Evolutionary conservation across 495 filamentous ascomycete genomes (phyloP), one percentile per base, ranked within the genome.

Genomic region (Aspergillus coremiiformis): DNA sequence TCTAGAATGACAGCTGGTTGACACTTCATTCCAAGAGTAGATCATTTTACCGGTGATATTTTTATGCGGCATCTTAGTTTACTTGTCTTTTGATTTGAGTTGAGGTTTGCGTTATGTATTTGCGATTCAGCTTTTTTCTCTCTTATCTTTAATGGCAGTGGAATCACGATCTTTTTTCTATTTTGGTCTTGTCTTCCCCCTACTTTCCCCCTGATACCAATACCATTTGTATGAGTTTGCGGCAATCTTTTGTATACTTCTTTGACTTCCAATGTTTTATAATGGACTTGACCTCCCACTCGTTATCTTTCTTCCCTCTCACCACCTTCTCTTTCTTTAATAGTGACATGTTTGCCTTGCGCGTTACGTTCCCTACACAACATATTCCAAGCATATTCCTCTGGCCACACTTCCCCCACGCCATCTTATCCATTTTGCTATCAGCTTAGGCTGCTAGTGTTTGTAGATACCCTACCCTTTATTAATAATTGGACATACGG

Each of bases 171-270:
- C 39, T 46, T 27, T 55, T 59, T 43, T 45, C 17, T 24, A 29
- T 39, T 39, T 17, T 51, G 15, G 20, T 30, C 29, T 50, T 5
- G 35, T 27, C n/a, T 29, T 30, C 35, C 39, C 39, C 26, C n/a
- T n/a, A n/a, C n/a, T n/a, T n/a, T n/a, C n/a, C 22, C 27, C 33
- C 49, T 51, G 53, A 55, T 55, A 55, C 53, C 53, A 55, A 39
- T 55, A 47, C 51, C 30, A 35, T 44, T 33, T 23, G 27, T 23
- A 44, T 47, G 32, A 37, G 22, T 41, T 44, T 47, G 42, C 42
- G 30, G 23, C 43, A 33, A 19, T 33, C 32, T 41, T 41, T 20
- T 41, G 37, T 41, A 41, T 17, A 41, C 20, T 41, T 41, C 19
- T 41, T 41, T 21, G 5, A 7, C 37, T 41, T 21, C 17, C 37